Evolutionary conservation across 2,329 filamentous ascomycete species (phyloP).

Genomic region (Fusarium sp.): DNA sequence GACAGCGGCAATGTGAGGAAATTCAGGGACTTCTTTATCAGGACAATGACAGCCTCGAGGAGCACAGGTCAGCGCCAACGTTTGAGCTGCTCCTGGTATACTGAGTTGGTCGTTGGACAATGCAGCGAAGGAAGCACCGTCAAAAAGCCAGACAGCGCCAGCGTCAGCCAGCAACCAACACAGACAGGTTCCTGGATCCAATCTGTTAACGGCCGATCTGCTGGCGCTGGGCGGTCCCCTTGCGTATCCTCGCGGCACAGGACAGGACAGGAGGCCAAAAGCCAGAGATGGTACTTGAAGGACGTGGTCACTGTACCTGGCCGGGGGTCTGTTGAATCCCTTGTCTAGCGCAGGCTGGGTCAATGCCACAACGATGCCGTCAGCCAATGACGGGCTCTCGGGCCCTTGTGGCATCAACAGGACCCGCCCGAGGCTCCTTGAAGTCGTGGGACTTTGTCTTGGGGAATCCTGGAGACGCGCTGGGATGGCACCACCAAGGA

Average conservation of each 20-base stretch:
- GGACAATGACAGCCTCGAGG: constrained; percentile 15
- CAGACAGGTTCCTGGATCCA: constrained; percentile 33
- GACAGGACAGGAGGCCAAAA: constrained; percentile 1
- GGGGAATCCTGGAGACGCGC: constrained; percentile 45
- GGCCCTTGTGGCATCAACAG: constrained; percentile 43
- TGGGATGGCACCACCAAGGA: constrained; percentile 42
- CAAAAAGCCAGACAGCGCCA: constrained; percentile 20
- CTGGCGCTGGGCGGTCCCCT: constrained; percentile 7
- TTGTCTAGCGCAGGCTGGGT: constrained; percentile 47
- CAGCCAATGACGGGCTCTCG: constrained; percentile 44
- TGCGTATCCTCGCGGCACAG: constrained; percentile 3
- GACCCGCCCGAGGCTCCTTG: constrained; percentile 45
- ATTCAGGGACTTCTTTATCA: constrained; percentile 33
- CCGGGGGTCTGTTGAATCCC: constrained; percentile 27
- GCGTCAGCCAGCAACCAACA: constrained; percentile 14
- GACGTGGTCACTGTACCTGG: constrained; percentile 29
- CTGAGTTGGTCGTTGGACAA: constrained; percentile 29
- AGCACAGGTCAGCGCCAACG: constrained; percentile 34
- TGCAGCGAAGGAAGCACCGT: constrained; percentile 27
- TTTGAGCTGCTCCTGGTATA: constrained; percentile 26
- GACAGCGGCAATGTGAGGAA: constrained; percentile 23
- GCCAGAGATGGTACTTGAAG: constrained; percentile 15
- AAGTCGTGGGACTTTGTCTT: constrained; percentile 42
- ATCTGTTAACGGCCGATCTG: constrained; percentile 17
- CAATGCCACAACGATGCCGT: constrained; percentile 44